phyloP scores from a whole-genome alignment of 169 alveolate genomes.

The Eimeria praecox region DNA sequence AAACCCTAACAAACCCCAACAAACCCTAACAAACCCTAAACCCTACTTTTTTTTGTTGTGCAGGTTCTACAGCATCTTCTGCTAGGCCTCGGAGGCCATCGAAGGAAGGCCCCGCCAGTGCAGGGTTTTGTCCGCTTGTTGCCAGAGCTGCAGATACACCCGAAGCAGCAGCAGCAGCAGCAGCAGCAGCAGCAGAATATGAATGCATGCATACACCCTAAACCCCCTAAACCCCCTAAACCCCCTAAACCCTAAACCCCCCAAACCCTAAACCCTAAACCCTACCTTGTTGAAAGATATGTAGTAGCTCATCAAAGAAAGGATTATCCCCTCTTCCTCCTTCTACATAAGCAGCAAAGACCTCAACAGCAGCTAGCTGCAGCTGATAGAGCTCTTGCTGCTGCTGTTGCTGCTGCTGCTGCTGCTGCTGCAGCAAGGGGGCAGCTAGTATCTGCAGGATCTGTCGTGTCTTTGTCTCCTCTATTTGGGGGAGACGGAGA shows the following conservation, averaged over 20 bases:
- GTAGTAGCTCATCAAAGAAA: constrained; percentile 61
- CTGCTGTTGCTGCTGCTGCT: constrained; percentile 4
- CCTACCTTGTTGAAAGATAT: constrained; percentile 68
- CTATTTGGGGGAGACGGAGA: constrained; percentile 68
- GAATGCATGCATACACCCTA: constrained; percentile 1
- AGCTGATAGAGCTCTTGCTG: constrained; percentile 53
- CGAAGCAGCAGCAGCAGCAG: not conserved
- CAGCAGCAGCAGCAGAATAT: not conserved
- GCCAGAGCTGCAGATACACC: constrained; percentile 32
- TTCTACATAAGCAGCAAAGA: constrained; percentile 65
- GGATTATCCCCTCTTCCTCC: constrained; percentile 22
- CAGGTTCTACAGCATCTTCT: constrained; percentile 41
- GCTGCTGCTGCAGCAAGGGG: constrained; percentile 63
- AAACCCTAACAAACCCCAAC: constrained; percentile 19
- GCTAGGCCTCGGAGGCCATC: constrained; percentile 74
- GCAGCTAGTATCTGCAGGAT: constrained; percentile 45
- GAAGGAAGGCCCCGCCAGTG: constrained; percentile 37
- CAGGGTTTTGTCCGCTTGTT: not conserved
- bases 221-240: not conserved
- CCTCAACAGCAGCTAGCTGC: constrained; percentile 68
- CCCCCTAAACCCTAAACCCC: constrained; percentile 8
- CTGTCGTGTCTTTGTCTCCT: constrained; percentile 58
- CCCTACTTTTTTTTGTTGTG: constrained; percentile 65
- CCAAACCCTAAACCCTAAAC: not conserved
- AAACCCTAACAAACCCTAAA: constrained; percentile 35